These are phyloP conservation scores for Hydnum rufescens DNA, from an alignment of 768 basidiomycete species.

Conservation along the genomic window DNA sequence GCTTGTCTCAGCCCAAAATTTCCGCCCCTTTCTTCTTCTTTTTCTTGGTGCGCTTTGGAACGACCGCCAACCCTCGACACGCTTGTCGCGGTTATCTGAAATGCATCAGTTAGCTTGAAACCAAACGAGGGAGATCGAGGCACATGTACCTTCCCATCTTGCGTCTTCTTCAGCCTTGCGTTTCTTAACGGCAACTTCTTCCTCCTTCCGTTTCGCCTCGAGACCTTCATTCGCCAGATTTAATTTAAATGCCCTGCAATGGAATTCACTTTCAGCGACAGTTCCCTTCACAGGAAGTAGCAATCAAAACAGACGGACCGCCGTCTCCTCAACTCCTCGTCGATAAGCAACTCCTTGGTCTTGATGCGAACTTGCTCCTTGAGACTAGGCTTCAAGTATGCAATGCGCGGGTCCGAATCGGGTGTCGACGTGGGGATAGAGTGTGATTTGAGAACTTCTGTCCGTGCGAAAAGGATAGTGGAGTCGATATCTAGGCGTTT, in stretches of 20 bases:
- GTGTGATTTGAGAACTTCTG: constrained; percentile 39
- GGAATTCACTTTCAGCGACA: neutral
- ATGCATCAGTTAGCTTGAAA: neutral
- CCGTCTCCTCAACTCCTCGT: constrained; percentile 69
- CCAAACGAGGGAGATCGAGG: neutral
- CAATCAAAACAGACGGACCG: constrained; percentile 33
- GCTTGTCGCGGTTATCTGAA: constrained; percentile 52
- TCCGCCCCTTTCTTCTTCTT: constrained; percentile 58
- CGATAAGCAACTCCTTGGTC: constrained; percentile 69
- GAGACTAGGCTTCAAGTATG: constrained; percentile 38
- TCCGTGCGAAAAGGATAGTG: constrained; percentile 54
- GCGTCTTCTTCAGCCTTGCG: constrained; percentile 80
- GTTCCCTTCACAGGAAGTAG: neutral
- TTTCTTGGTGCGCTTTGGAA: constrained; percentile 30
- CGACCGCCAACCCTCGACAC: constrained; percentile 68
- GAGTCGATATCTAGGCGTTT: constrained; percentile 71
- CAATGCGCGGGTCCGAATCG: constrained; percentile 37
- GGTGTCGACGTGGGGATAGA: constrained; percentile 38
- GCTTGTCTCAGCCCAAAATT: constrained; percentile 41
- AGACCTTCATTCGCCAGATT: constrained; percentile 81
- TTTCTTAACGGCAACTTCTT: constrained; percentile 55
- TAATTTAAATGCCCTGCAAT: constrained; percentile 60
- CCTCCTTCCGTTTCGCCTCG: constrained; percentile 85
- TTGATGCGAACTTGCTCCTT: constrained; percentile 45
- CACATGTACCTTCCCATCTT: constrained; percentile 60